Evolutionary conservation across 208 protist genomes (phyloP).

Genomic region (Acanthamoeba healyi): DNA sequence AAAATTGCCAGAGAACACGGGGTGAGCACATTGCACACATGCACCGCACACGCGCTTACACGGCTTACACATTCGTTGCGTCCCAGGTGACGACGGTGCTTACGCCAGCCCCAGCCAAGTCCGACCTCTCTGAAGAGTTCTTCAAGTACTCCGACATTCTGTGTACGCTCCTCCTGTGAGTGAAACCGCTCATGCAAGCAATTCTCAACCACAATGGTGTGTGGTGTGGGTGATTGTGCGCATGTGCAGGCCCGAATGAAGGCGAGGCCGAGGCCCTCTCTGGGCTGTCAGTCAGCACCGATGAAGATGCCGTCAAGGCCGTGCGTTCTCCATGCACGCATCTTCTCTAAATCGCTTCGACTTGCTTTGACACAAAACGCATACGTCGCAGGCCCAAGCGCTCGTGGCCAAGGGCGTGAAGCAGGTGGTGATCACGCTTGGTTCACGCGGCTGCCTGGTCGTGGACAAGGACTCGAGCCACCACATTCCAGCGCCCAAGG

Average conservation of each 20-base stretch:
- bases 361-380: no score
- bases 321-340: background rate
- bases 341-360: no score
- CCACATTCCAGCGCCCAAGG: conserved; percentile 18
- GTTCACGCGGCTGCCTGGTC: background rate
- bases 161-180: background rate
- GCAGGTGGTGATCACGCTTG: conserved; percentile 21
- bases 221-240: no score
- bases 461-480: conserved; percentile 6
- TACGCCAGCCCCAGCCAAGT: background rate
- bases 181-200: no score
- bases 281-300: conserved; percentile 5
- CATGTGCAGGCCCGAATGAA: conserved; percentile 1
- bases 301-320: conserved; percentile 9
- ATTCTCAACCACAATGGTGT: no score
- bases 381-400: background rate
- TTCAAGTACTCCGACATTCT: conserved; percentile 11
- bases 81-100: conserved; percentile 11
- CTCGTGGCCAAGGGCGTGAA: conserved; percentile 9
- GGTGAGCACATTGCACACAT: no score
- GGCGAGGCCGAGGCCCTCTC: background rate
- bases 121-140: conserved; percentile 9
- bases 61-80: no score
- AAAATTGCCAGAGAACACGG: background rate
- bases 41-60: no score